Conservation (phyloP, 208 protist genomes). For the Leishmania braziliensis region DNA sequence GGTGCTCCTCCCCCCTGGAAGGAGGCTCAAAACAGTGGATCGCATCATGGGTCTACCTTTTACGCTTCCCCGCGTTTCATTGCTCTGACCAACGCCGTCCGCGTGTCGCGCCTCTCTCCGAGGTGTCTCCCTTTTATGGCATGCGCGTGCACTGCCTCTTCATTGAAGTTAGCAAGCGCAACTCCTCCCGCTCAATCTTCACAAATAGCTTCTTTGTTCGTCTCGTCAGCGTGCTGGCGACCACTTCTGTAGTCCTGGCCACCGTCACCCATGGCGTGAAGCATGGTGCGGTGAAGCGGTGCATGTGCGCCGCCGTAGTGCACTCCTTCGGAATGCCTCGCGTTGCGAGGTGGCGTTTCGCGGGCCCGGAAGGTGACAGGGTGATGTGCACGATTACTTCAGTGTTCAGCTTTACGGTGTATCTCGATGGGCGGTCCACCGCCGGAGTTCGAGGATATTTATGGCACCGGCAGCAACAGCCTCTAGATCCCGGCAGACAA, state of each 20-base stretch:
- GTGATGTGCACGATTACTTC: conserved; percentile 51
- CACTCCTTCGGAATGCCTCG: conserved; percentile 28
- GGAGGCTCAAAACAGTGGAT: background rate
- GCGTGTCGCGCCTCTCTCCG: background rate
- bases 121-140: background rate
- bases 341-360: conserved; percentile 27
- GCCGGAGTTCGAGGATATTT: conserved; percentile 87
- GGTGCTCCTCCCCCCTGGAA: background rate
- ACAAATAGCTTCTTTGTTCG: background rate
- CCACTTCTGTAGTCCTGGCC: no score
- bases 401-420: conserved; percentile 92
- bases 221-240: conserved; percentile 11
- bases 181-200: background rate
- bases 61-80: background rate
- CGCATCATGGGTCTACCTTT: background rate
- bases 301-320: conserved; percentile 38
- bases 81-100: background rate
- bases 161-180: background rate
- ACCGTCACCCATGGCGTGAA: background rate
- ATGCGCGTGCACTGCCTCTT: background rate
- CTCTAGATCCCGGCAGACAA: conserved; percentile 67
- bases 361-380: conserved; percentile 28
- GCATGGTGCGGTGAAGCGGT: conserved; percentile 29
- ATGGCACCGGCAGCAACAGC: conserved; percentile 75
- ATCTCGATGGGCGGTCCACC: conserved; percentile 89